Percentiles rank a stretch among this genome's conserved stretches.
phyloP scores from a whole-genome alignment of 129 eudicot genomes.

The Erigeron canadensis region DNA sequence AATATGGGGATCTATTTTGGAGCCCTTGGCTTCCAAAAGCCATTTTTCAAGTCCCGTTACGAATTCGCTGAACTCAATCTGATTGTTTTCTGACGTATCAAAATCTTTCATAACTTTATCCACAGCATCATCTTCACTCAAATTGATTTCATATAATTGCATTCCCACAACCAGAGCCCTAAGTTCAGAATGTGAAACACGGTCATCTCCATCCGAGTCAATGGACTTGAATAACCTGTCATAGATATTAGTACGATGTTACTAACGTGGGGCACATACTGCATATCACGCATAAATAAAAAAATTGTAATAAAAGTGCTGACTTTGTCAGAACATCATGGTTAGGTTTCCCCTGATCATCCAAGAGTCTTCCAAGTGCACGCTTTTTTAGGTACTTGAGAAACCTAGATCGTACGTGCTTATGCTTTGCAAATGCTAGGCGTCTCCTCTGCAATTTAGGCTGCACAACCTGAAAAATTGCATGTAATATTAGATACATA shows the following conservation, averaged over 20 bases:
- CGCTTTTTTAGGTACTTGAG: constrained; percentile 49
- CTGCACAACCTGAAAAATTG: constrained; percentile 60
- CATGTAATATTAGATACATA: neutral
- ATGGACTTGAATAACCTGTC: constrained; percentile 60
- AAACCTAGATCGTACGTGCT: constrained; percentile 67
- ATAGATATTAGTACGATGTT: constrained; percentile 13
- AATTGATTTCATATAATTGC: constrained; percentile 56
- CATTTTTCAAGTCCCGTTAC: constrained; percentile 49
- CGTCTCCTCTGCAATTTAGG: constrained; percentile 73
- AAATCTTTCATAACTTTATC: constrained; percentile 71
- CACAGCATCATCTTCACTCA: constrained; percentile 61
- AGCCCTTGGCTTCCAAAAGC: constrained; percentile 56
- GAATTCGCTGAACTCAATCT: constrained; percentile 44
- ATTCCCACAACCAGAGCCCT: constrained; percentile 72
- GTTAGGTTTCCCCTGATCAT: constrained; percentile 53
- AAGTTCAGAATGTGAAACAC: constrained; percentile 57
- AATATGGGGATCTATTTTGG: constrained; percentile 20
- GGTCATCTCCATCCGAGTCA: constrained; percentile 43
- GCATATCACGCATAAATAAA: neutral
- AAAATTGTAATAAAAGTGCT: constrained; percentile 18
- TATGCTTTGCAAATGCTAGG: constrained; percentile 74
- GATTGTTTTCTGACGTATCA: constrained; percentile 49
- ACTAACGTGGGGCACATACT: neutral
- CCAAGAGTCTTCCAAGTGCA: constrained; percentile 58
- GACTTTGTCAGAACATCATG: constrained; percentile 52